Evolutionary conservation across 495 filamentous ascomycete genomes (phyloP).

Genomic region (Cenococcum geophilum): DNA sequence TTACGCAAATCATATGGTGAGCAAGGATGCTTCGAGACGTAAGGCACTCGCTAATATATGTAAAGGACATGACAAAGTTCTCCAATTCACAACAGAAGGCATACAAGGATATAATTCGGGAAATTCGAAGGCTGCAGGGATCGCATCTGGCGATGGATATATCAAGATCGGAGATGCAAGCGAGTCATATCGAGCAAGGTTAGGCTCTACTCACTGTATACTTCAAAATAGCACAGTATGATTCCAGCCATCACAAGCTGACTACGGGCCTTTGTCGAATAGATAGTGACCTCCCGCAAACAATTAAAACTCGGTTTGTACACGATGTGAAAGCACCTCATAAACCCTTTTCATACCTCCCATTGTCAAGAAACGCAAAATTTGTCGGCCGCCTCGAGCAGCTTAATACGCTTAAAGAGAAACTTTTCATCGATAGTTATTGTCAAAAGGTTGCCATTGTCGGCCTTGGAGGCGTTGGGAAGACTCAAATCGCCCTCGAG

Average conservation of each 20-base stretch:
- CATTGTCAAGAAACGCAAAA: neutral
- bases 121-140: neutral
- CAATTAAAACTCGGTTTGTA: too few species aligned
- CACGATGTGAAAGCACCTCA: too few species aligned
- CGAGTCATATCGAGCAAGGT: too few species aligned
- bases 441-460: neutral
- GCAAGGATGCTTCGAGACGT: neutral
- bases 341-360: neutral
- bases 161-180: too few species aligned
- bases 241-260: too few species aligned
- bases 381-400: neutral
- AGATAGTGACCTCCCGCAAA: too few species aligned
- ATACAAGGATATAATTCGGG: conserved; percentile 1
- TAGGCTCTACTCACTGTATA: too few species aligned
- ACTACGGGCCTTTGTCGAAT: too few species aligned
- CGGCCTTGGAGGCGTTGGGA: conserved; percentile 7
- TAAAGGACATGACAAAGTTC: conserved; percentile 7
- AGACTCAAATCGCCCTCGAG: neutral
- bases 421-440: neutral
- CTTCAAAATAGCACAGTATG: too few species aligned
- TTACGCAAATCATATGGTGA: conserved; percentile 7
- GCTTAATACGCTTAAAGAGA: neutral
- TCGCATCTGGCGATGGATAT: too few species aligned
- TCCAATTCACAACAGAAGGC: neutral
- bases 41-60: neutral